Percentiles rank a stretch among this genome's conserved stretches.
phyloP scores from a whole-genome alignment of 2,329 filamentous ascomycete species.

The Exophiala xenobiotica region DNA sequence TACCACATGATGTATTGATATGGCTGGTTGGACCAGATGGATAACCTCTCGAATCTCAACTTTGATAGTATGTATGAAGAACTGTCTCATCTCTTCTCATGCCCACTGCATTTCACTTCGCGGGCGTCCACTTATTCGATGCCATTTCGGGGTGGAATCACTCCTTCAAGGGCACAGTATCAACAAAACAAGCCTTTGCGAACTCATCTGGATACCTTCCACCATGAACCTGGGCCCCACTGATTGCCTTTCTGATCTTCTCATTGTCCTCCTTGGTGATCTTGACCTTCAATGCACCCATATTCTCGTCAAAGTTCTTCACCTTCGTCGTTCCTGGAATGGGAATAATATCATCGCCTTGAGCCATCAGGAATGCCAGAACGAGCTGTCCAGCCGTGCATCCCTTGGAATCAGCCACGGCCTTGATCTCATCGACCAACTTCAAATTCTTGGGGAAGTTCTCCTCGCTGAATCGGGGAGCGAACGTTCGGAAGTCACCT shows the following conservation, averaged over 20 bases:
- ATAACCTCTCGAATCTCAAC: constrained; percentile 8
- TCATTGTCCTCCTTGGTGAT: constrained; percentile 34
- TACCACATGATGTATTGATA: background rate
- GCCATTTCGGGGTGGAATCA: constrained; percentile 6
- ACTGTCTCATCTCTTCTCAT: constrained; percentile 10
- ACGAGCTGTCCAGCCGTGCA: constrained; percentile 59
- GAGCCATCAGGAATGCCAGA: constrained; percentile 62
- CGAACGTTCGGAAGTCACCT: constrained; percentile 48
- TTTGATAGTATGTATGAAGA: constrained; percentile 14
- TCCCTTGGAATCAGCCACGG: constrained; percentile 54
- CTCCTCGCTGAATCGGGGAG: constrained; percentile 53
- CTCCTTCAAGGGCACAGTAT: constrained; percentile 28
- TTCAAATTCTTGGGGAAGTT: constrained; percentile 59
- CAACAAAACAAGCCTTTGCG: constrained; percentile 18
- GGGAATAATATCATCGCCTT: constrained; percentile 52
- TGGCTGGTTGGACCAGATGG: background rate
- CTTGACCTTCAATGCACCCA: constrained; percentile 28
- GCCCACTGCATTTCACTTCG: background rate
- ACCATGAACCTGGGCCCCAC: constrained; percentile 27
- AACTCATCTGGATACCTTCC: constrained; percentile 29
- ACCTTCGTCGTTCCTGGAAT: constrained; percentile 33
- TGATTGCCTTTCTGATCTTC: constrained; percentile 34
- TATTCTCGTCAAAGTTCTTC: constrained; percentile 33
- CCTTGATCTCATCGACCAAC: constrained; percentile 51
- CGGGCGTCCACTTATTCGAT: background rate